Evolutionary conservation across 2,329 filamentous ascomycete genomes (phyloP).

Genomic region (Gnomoniopsis smithogilvyi): DNA sequence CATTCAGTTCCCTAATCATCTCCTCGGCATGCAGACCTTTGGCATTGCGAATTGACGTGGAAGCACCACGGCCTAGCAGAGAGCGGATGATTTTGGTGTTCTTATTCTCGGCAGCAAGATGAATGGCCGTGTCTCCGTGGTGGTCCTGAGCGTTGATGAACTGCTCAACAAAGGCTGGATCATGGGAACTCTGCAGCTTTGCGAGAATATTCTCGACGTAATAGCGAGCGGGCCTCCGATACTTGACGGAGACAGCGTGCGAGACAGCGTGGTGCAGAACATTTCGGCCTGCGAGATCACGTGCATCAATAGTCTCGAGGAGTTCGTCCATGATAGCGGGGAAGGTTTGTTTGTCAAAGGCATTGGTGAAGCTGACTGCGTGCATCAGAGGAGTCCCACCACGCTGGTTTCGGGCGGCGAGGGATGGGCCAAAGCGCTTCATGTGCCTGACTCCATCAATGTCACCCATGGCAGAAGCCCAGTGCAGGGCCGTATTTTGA

Average conservation of each 20-base stretch:
- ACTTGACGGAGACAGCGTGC: conserved; percentile 69
- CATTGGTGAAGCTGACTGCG: conserved; percentile 94
- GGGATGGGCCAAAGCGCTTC: conserved; percentile 73
- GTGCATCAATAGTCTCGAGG: conserved; percentile 73
- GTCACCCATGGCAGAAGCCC: conserved; percentile 97
- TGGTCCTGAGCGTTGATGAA: conserved; percentile 80
- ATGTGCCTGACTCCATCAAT: conserved; percentile 87
- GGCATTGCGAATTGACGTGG: conserved; percentile 77
- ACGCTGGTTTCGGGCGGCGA: conserved; percentile 66
- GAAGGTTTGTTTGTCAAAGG: conserved; percentile 90
- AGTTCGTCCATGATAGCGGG: conserved; percentile 80
- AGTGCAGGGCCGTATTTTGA: conserved; percentile 89
- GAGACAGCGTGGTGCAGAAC: conserved; percentile 81
- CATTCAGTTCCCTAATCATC: conserved; percentile 74
- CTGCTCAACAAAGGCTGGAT: conserved; percentile 71
- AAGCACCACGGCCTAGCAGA: conserved; percentile 74
- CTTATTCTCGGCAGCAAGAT: conserved; percentile 73
- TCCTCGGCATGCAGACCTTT: conserved; percentile 82
- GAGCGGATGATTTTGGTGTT: conserved; percentile 86
- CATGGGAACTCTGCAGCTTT: conserved; percentile 74
- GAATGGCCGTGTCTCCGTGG: conserved; percentile 82
- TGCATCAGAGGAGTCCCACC: conserved; percentile 94
- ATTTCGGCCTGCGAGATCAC: conserved; percentile 78
- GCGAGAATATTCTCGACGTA: conserved; percentile 91
- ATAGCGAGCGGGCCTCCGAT: conserved; percentile 75